These are phyloP conservation scores for Podila clonocystis DNA, from an alignment of 192 early-diverging fungal species.

Conservation along the genomic window DNA sequence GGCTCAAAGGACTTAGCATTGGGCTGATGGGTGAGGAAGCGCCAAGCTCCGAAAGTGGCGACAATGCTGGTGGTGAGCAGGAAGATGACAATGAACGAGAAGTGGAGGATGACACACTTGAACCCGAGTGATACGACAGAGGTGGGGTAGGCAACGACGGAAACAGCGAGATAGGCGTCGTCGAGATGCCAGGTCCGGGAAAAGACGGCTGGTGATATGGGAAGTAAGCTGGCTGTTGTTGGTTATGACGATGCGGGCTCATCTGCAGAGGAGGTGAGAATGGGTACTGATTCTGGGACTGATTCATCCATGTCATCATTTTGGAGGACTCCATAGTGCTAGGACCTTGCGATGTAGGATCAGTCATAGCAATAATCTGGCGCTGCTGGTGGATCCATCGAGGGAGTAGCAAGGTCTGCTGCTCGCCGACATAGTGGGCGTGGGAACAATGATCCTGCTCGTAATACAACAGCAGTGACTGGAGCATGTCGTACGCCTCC, in stretches of 20 bases:
- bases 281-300: neutral
- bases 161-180: neutral
- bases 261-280: neutral
- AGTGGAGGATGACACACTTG: neutral
- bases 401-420: constrained; percentile 39
- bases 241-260: constrained; percentile 6
- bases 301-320: neutral
- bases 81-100: constrained; percentile 1
- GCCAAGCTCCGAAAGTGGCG: constrained; percentile 9
- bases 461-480: constrained; percentile 31
- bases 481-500: constrained; percentile 46
- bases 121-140: neutral
- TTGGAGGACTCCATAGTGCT: neutral
- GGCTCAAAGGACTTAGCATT: neutral
- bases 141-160: neutral
- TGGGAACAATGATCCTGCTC: constrained; percentile 36
- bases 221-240: constrained; percentile 1
- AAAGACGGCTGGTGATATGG: neutral
- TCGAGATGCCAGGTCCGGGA: neutral
- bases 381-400: constrained; percentile 49
- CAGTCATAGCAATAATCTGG: constrained; percentile 23
- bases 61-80: constrained; percentile 24
- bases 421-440: constrained; percentile 23
- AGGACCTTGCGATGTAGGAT: neutral
- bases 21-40: neutral